These are phyloP conservation scores for Paecilomyces dactylethromorphus DNA, from an alignment of 2,329 filamentous ascomycete species.

Conservation along the genomic window DNA sequence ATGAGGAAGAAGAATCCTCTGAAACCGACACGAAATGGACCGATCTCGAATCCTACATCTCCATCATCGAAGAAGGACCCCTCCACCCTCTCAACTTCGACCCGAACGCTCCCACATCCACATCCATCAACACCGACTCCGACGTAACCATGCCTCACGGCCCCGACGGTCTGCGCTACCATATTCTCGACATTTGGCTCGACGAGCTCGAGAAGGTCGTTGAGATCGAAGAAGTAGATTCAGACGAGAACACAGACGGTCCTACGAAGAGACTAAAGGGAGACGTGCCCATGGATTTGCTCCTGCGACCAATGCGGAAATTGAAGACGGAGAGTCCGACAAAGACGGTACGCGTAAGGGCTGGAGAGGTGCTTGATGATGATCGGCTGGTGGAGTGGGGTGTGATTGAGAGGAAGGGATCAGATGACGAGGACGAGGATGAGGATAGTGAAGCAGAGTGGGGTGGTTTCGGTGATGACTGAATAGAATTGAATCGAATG, in stretches of 20 bases:
- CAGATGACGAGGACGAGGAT: constrained; percentile 29
- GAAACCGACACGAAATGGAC: constrained; percentile 16
- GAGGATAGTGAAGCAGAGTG: constrained; percentile 52
- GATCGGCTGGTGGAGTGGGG: constrained; percentile 63
- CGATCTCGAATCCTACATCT: constrained; percentile 30
- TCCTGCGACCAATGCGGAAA: constrained; percentile 40
- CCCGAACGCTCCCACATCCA: constrained; percentile 7
- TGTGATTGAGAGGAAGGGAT: constrained; percentile 33
- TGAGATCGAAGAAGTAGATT: constrained; percentile 36
- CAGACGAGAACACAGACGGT: constrained; percentile 26
- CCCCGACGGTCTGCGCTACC: constrained; percentile 77
- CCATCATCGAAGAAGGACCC: constrained; percentile 34
- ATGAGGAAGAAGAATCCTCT: constrained; percentile 9
- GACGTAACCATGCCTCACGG: constrained; percentile 47
- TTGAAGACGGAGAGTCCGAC: constrained; percentile 50
- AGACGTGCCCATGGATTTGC: constrained; percentile 31
- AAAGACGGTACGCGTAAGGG: constrained; percentile 66
- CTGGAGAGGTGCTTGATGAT: constrained; percentile 65
- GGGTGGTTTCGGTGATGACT: constrained; percentile 59
- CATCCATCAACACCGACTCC: constrained; percentile 13
- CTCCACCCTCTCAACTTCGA: constrained; percentile 35
- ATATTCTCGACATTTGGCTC: constrained; percentile 84
- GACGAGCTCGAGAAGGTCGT: constrained; percentile 77
- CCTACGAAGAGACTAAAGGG: constrained; percentile 25
- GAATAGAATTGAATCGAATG: constrained; percentile 20